Evolutionary conservation across 208 protist genomes (phyloP).

Genomic region (Tritrichomonas musculus): DNA sequence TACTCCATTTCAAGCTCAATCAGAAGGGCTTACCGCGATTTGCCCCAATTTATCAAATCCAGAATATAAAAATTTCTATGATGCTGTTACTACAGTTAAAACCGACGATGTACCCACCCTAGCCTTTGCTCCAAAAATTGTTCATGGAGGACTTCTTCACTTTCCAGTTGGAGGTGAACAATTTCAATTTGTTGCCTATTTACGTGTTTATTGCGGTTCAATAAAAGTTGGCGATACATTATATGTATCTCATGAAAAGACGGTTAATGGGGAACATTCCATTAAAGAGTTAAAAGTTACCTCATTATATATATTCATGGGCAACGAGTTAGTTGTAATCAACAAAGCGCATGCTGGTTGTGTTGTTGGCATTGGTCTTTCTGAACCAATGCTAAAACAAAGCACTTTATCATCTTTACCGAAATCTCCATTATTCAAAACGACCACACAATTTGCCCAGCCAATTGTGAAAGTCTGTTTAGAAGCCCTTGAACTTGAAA

Average conservation of each 20-base stretch:
- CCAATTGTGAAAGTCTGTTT: constrained; percentile 38
- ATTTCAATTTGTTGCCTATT: not conserved
- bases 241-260: constrained; percentile 9
- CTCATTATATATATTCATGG: constrained; percentile 36
- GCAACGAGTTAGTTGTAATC: constrained; percentile 23
- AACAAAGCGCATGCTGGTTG: constrained; percentile 16
- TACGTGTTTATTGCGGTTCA: constrained; percentile 33
- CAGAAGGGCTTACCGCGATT: not conserved
- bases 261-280: not conserved
- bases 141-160: not conserved
- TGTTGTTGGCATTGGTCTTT: constrained; percentile 36
- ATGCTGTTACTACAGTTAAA: not conserved
- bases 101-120: not conserved
- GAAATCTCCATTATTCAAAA: constrained; percentile 9
- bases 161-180: not conserved
- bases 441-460: not conserved
- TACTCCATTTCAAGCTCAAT: not conserved
- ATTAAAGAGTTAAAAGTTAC: not conserved
- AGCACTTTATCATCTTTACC: not conserved
- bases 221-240: not conserved
- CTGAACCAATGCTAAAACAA: constrained; percentile 23
- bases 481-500: not conserved
- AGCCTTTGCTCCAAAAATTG: constrained; percentile 26
- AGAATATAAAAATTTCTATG: not conserved
- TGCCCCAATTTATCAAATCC: not conserved